Evolutionary conservation across 345 rosid genomes (phyloP).

Genomic region (Eucalyptus paniculata): DNA sequence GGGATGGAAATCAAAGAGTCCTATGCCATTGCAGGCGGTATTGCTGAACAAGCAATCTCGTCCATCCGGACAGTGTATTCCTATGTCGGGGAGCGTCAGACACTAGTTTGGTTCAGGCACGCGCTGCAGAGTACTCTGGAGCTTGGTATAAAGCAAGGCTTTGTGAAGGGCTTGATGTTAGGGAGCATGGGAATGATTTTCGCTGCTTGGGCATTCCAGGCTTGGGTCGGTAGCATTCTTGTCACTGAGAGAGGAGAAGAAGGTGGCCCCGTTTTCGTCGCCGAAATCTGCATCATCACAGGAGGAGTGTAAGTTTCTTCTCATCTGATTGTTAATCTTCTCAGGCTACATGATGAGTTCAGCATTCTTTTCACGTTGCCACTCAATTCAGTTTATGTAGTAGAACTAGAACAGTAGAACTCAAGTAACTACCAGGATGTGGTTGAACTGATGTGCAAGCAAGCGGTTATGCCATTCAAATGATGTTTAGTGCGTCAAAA

Average conservation of each 20-base stretch:
- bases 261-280: slow-evolving; percentile 30
- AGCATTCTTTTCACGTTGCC: neutral
- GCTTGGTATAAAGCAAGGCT: slow-evolving; percentile 36
- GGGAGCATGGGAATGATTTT: slow-evolving; percentile 46
- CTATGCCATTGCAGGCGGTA: slow-evolving; percentile 32
- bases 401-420: neutral
- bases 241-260: slow-evolving; percentile 32
- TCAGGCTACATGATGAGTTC: neutral
- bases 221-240: slow-evolving; percentile 42
- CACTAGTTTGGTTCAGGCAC: slow-evolving; percentile 9
- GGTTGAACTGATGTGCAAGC: neutral
- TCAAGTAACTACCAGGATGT: neutral
- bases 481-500: neutral
- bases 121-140: slow-evolving; percentile 24
- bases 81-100: slow-evolving; percentile 32
- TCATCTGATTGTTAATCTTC: slow-evolving; percentile 19
- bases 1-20: slow-evolving; percentile 22
- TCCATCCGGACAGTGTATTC: slow-evolving; percentile 42
- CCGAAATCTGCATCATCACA: slow-evolving; percentile 21
- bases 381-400: neutral
- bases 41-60: slow-evolving; percentile 43
- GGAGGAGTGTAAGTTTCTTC: slow-evolving; percentile 40
- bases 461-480: neutral
- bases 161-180: slow-evolving; percentile 36
- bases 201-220: slow-evolving; percentile 36